phyloP scores from a whole-genome alignment of 495 filamentous ascomycete genomes.

The Trichoderma reesei region DNA sequence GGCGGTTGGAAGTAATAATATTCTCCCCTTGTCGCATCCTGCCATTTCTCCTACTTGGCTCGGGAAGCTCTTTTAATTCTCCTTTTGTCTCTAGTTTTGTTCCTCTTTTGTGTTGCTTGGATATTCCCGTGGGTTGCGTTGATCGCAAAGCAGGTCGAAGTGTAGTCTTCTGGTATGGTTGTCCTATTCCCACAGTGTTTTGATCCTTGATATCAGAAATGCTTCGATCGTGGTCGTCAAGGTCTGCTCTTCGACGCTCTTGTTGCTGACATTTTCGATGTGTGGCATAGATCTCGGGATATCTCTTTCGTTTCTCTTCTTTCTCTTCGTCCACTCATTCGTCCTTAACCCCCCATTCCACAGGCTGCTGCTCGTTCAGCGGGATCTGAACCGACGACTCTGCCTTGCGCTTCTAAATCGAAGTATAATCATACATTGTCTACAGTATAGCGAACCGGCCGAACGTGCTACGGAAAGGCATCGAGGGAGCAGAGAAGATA shows the following conservation, averaged over 20 bases:
- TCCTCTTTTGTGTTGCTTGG: constrained; percentile 11
- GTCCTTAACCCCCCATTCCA: constrained; percentile 21
- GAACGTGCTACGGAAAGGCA: not conserved
- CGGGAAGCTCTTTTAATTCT: not conserved
- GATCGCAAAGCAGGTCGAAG: constrained; percentile 3
- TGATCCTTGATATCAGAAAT: not conserved
- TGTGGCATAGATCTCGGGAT: not conserved
- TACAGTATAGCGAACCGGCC: not conserved
- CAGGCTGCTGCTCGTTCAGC: constrained; percentile 39
- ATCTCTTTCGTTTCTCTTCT: not conserved
- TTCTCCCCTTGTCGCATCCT: not conserved
- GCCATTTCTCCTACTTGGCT: constrained; percentile 5
- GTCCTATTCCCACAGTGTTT: constrained; percentile 21
- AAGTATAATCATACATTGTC: not conserved
- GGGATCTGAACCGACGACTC: constrained; percentile 42
- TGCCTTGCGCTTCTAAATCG: not conserved
- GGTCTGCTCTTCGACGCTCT: not conserved
- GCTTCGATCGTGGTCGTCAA: not conserved
- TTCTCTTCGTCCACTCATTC: constrained; percentile 19
- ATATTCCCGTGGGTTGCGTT: constrained; percentile 8
- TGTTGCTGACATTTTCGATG: not conserved
- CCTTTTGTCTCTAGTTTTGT: constrained; percentile 5
- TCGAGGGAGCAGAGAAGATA: no score
- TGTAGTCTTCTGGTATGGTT: not conserved
- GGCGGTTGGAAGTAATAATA: no score